phyloP scores from a whole-genome alignment of 768 basidiomycete species.

The Epithele typhae region DNA sequence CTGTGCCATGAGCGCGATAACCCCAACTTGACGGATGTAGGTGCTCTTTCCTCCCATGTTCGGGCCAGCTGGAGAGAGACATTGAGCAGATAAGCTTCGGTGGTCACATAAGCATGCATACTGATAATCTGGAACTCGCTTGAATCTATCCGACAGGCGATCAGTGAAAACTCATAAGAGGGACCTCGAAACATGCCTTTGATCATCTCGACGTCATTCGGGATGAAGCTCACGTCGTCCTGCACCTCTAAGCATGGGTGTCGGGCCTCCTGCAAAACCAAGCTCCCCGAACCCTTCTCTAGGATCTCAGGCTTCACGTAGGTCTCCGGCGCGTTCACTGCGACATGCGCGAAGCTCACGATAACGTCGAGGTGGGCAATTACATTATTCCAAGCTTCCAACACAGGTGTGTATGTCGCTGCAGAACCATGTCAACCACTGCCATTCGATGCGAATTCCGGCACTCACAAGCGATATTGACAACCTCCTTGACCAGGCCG shows the following conservation, averaged over 20 bases:
- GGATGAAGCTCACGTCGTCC: conserved; percentile 91
- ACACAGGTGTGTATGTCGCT: conserved; percentile 90
- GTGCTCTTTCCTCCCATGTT: conserved; percentile 99
- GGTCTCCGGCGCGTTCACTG: conserved; percentile 78
- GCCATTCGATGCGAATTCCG: not conserved
- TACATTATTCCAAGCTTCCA: conserved; percentile 79
- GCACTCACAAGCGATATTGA: conserved; percentile 76
- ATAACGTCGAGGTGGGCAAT: conserved; percentile 92
- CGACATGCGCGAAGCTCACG: conserved; percentile 88
- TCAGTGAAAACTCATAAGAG: not conserved
- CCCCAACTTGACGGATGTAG: conserved; percentile 92
- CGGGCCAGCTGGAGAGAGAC: conserved; percentile 77
- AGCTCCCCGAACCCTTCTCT: conserved; percentile 76
- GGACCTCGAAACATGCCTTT: conserved; percentile 51
- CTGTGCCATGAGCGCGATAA: conserved; percentile 96
- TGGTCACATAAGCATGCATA: conserved; percentile 28
- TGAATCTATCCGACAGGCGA: conserved; percentile 39
- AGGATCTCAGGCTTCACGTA: conserved; percentile 84
- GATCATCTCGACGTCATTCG: conserved; percentile 94
- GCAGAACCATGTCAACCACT: conserved; percentile 3
- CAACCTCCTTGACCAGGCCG: conserved; percentile 86
- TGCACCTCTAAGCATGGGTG: conserved; percentile 98
- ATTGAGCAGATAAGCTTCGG: not conserved
- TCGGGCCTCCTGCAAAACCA: conserved; percentile 79
- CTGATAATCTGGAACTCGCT: conserved; percentile 97